A percentile compares a stretch with the other conserved stretches of the same genome.
phyloP scores from a whole-genome alignment of 768 basidiomycete genomes.

The Phaffia tasmanica region DNA sequence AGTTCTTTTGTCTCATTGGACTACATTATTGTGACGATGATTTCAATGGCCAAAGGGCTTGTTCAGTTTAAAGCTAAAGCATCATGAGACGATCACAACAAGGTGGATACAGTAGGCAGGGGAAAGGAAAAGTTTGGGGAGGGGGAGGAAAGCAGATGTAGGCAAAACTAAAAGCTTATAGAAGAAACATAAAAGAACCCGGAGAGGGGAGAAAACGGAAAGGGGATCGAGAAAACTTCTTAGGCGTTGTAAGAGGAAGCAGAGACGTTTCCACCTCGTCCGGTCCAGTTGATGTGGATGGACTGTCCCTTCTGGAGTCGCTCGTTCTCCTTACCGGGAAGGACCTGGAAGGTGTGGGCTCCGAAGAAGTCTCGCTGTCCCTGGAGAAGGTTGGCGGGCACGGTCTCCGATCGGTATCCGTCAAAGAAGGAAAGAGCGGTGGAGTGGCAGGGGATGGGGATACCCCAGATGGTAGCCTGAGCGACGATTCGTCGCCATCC shows the following conservation, averaged over 20 bases:
- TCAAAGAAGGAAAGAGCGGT: constrained; percentile 80
- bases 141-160: too few relatives aligned
- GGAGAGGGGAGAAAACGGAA: background rate
- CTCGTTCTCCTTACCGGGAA: constrained; percentile 80
- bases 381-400: constrained; percentile 90
- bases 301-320: constrained; percentile 68
- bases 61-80: too few relatives aligned
- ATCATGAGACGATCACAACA: too few relatives aligned
- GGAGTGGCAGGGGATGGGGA: constrained; percentile 75
- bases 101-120: too few relatives aligned
- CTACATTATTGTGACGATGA: too few relatives aligned
- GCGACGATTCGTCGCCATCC: constrained; percentile 97
- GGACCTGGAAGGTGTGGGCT: constrained; percentile 87
- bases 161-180: too few relatives aligned
- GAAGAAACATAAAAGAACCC: too few relatives aligned
- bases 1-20: too few relatives aligned
- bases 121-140: too few relatives aligned
- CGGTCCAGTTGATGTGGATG: constrained; percentile 99
- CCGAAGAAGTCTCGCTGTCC: constrained; percentile 99
- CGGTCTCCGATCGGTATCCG: constrained; percentile 88
- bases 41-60: too few relatives aligned
- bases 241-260: constrained; percentile 71
- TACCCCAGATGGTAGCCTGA: constrained; percentile 78
- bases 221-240: constrained; percentile 1
- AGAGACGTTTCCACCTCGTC: constrained; percentile 88